Base-by-base conservation (phyloP, 192 early-diverging fungal species). In the Umbelopsis isabellina region DNA sequence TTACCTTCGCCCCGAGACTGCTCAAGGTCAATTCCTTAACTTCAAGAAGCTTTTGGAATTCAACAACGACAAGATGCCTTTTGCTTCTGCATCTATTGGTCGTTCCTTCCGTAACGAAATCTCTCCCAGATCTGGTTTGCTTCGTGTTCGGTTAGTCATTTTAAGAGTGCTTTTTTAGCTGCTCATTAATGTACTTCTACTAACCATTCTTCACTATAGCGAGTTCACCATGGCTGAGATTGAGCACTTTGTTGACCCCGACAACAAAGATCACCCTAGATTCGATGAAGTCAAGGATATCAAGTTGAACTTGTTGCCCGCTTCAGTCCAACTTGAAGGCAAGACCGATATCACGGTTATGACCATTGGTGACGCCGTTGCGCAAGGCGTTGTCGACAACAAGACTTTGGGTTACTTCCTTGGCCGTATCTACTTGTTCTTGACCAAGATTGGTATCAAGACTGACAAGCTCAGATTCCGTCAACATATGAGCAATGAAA, bases 21-120 rank as follows among this genome's bases (percentile, higher is more conserved):
- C 98, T 35, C 98, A 99, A 85, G 98, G 98, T 75, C 98, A 99
- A 82, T 99, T 99, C 79, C 81, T 99, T 68, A 98, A 98, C 88
- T 99, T 99, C 75, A 94, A 96, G 84, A 86, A 89, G 21, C 86
- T 99, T 48, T 87, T 98, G 52, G 98, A 99, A 77, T 97, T 93
- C 84, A 99, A 99, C 87, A 97, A 94, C 81, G 92, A 93, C 65
- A 91, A 92, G 72, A 95, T 99, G 91, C 98, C 98, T n/a, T 99
- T 99, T 81, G 98, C 98, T 37, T 98, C 96, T 61, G 97, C 98
- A 46, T 93, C 92, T 71, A 92, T 99, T 46, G 98, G 98, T 77
- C 95, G 95, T 67, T 94, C 95, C 35, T 98, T 99, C 90, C 89
- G 98, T 78, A 99, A 99, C 76, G 98, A 99, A 79, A 99, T 99